Evolutionary conservation across 2,329 filamentous ascomycete genomes (phyloP).

Genomic region (Eutypa lata): DNA sequence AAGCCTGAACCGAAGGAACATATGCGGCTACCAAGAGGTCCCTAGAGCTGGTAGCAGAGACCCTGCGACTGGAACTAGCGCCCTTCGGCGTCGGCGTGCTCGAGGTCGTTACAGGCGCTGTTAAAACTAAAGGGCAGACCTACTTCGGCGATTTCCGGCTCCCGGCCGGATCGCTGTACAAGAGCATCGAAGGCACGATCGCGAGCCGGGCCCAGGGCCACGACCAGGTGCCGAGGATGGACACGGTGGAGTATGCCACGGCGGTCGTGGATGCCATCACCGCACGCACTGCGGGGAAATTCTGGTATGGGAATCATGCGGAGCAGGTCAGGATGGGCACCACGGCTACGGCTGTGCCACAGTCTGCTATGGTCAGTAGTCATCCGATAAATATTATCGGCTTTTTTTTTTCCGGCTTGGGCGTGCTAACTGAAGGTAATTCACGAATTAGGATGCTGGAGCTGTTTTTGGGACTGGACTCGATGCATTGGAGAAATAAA

Average conservation of each 20-base stretch:
- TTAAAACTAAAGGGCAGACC: constrained; percentile 23
- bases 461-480: constrained; percentile 20
- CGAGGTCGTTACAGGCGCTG: constrained; percentile 22
- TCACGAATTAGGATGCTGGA: constrained; percentile 21
- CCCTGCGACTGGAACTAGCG: constrained; percentile 23
- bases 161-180: constrained; percentile 18
- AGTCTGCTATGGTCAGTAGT: constrained; percentile 15
- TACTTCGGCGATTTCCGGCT: constrained; percentile 24
- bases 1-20: constrained; percentile 13
- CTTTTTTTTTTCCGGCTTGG: not conserved
- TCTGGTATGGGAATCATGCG: constrained; percentile 19
- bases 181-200: constrained; percentile 17
- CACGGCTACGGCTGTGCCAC: constrained; percentile 15
- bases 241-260: constrained; percentile 18
- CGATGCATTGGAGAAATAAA: constrained; percentile 11
- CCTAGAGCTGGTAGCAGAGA: constrained; percentile 22
- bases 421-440: constrained; percentile 8
- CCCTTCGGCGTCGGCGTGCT: constrained; percentile 25
- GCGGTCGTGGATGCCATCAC: constrained; percentile 16
- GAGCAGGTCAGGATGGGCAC: constrained; percentile 17
- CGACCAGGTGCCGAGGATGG: constrained; percentile 17
- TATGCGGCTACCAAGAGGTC: constrained; percentile 27
- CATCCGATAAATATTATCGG: not conserved
- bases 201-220: constrained; percentile 19
- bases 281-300: constrained; percentile 13